Conservation (phyloP, 2,329 filamentous ascomycete species). For the Nothophoma quercina region DNA sequence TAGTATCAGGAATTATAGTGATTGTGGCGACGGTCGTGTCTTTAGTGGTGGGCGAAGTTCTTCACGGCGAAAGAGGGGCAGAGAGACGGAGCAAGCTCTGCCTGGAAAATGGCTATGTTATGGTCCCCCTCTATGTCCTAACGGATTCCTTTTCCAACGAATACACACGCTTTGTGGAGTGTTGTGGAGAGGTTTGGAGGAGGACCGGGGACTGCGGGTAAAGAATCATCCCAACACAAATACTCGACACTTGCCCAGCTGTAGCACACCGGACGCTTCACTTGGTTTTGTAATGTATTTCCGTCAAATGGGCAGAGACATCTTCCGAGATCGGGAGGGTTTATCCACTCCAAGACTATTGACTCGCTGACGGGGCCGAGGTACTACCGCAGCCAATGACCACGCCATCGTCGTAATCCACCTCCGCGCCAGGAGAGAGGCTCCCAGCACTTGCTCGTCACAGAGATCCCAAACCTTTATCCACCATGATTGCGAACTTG, state of each 20-base stretch:
- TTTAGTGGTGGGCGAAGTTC: background rate
- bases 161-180: conserved; percentile 15
- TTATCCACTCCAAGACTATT: conserved; percentile 11
- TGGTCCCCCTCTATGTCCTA: conserved; percentile 2
- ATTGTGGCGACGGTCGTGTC: background rate
- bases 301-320: conserved; percentile 15
- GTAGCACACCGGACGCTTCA: conserved; percentile 7
- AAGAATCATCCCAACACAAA: conserved; percentile 11
- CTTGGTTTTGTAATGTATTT: conserved; percentile 4
- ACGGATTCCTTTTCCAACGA: conserved; percentile 16
- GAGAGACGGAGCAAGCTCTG: conserved; percentile 1
- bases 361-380: conserved; percentile 2
- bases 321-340: conserved; percentile 21
- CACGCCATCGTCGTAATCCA: background rate
- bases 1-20: background rate
- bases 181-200: conserved; percentile 10
- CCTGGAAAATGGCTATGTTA: background rate
- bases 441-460: conserved; percentile 1
- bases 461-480: conserved; percentile 7
- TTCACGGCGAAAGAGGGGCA: conserved; percentile 2
- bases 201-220: conserved; percentile 3
- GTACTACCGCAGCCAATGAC: conserved; percentile 8
- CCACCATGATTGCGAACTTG: conserved; percentile 2
- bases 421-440: conserved; percentile 4
- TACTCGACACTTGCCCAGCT: background rate